Evolutionary conservation across 2,329 filamentous ascomycete species (phyloP).

Genomic region (Ceratocystiopsis minuta): DNA sequence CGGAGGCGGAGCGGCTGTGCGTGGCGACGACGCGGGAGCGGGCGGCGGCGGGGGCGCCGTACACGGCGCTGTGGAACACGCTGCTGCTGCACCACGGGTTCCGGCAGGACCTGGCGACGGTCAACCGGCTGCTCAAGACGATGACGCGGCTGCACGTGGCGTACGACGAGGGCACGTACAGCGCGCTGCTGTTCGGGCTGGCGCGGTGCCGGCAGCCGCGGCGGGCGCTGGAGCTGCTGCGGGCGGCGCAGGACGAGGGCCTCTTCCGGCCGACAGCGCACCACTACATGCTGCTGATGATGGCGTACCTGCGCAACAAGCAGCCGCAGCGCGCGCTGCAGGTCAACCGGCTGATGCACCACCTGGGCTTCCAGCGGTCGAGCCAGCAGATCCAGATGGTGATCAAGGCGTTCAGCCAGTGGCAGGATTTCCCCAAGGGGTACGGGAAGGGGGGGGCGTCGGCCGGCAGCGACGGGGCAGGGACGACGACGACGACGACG

Average conservation of each 20-base stretch:
- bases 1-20: constrained; percentile 41
- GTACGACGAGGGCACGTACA: constrained; percentile 32
- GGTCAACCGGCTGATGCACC: constrained; percentile 25
- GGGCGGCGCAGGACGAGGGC: constrained; percentile 23
- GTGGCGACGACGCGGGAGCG: constrained; percentile 31
- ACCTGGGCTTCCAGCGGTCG: constrained; percentile 22
- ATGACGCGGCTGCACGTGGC: constrained; percentile 30
- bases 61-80: constrained; percentile 59
- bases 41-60: constrained; percentile 22
- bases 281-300: constrained; percentile 36
- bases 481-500: no score
- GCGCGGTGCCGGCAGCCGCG: constrained; percentile 29
- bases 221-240: constrained; percentile 30
- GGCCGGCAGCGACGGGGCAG: no score
- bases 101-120: constrained; percentile 32
- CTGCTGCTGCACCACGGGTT: constrained; percentile 53
- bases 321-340: constrained; percentile 24
- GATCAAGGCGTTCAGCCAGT: constrained; percentile 22
- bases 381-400: constrained; percentile 25
- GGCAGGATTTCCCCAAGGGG: constrained; percentile 13
- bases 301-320: constrained; percentile 27
- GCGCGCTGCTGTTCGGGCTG: constrained; percentile 30
- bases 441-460: no score
- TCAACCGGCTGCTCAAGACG: constrained; percentile 27
- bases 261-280: constrained; percentile 27